Evolutionary conservation across 306 rosid genomes (phyloP).

Genomic region (Prunus mume): DNA sequence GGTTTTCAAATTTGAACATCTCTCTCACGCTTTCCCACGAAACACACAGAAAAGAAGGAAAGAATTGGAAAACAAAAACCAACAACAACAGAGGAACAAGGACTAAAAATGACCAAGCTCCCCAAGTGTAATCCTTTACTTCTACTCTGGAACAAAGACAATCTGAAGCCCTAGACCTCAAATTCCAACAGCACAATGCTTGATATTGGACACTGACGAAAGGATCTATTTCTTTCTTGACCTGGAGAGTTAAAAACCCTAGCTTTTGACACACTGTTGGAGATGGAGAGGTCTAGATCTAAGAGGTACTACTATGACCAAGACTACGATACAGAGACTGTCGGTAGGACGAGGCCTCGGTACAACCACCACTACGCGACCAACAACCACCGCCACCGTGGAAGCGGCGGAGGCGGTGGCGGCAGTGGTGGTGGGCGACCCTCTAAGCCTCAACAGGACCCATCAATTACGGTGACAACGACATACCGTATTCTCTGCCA

Average conservation of each 20-base stretch:
- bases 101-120: slow-evolving; percentile 22
- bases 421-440: slow-evolving; percentile 42
- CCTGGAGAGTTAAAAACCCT: slow-evolving; percentile 12
- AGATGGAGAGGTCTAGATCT: slow-evolving; percentile 99
- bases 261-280: slow-evolving; percentile 1
- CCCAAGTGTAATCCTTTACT: neutral
- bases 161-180: slow-evolving; percentile 22
- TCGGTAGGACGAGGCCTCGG: slow-evolving; percentile 76
- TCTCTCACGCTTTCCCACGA: slow-evolving; percentile 14
- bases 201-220: slow-evolving; percentile 14
- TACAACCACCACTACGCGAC: slow-evolving; percentile 68
- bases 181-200: slow-evolving; percentile 25
- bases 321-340: slow-evolving; percentile 79
- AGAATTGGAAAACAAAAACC: neutral
- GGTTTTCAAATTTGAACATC: slow-evolving; percentile 29
- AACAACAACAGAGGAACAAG: neutral
- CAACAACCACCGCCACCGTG: slow-evolving; percentile 55
- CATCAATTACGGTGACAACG: slow-evolving; percentile 58
- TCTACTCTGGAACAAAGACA: neutral
- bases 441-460: slow-evolving; percentile 49
- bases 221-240: neutral
- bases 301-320: slow-evolving; percentile 96
- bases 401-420: slow-evolving; percentile 16
- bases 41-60: slow-evolving; percentile 9
- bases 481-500: slow-evolving; percentile 85